Evolutionary conservation across 495 filamentous ascomycete genomes (phyloP).

Genomic region (Penicillium coprophilum): DNA sequence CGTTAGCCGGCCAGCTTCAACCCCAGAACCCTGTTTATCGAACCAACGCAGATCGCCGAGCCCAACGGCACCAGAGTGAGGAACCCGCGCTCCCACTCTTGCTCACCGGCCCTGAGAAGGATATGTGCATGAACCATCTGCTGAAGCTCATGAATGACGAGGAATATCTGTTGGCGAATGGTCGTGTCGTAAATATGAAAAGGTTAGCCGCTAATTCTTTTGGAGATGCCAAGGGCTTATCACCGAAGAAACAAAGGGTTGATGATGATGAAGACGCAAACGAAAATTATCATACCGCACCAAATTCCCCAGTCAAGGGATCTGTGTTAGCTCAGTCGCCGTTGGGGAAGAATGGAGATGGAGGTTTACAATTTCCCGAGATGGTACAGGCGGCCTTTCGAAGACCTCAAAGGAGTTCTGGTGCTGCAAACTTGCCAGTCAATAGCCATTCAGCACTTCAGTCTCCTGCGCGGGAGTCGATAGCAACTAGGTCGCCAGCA

Average conservation of each 20-base stretch:
- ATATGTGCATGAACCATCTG: conserved; percentile 28
- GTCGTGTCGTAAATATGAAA: conserved; percentile 12
- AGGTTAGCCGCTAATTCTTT: conserved; percentile 4
- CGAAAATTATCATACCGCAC: conserved; percentile 42
- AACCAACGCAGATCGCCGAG: not conserved
- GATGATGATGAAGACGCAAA: conserved; percentile 30
- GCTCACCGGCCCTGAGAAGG: conserved; percentile 12
- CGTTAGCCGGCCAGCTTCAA: too few relatives aligned
- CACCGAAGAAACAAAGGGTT: conserved; percentile 28
- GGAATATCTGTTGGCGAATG: conserved; percentile 24
- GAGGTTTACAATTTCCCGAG: not conserved
- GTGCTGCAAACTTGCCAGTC: not conserved
- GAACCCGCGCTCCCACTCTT: not conserved
- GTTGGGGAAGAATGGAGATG: not conserved
- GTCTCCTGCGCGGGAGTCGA: not conserved
- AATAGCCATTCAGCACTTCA: not conserved
- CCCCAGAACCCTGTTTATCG: not conserved
- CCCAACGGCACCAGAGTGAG: not conserved
- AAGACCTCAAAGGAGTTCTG: not conserved
- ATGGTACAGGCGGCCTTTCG: not conserved
- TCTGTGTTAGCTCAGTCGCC: not conserved
- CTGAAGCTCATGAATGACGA: conserved; percentile 31
- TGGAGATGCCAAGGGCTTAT: not conserved
- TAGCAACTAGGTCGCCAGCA: not conserved
- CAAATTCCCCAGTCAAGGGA: conserved; percentile 37